Evolutionary conservation across 805 yeast genomes (phyloP), one percentile per base, ranked within the genome.

Genomic region (Saturnispora sekii): DNA sequence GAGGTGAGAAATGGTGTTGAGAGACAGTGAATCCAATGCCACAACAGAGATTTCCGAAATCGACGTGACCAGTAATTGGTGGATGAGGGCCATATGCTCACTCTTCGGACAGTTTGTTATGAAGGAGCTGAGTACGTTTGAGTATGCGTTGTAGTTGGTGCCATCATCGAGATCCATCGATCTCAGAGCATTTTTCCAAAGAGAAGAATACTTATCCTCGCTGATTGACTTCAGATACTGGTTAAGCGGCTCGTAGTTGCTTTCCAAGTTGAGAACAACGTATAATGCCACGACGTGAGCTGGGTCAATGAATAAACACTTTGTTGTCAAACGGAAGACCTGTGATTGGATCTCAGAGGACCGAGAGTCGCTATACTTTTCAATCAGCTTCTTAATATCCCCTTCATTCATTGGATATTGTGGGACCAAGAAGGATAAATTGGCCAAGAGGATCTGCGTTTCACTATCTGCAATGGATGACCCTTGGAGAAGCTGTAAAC

Each of bases 271-370:
- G 14, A 60, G 43, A n/a, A 51, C 51, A 31, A 57, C 18, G 40
- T 52, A 58, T 18, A 57, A 39, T 2, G 62, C 57, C 34, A 58
- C 30, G 10, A 60, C 48, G 40, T 48, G 53, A 8, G 44, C 30
- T 1, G 54, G 44, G 2, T 44, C 37, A 41, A 54, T 58, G 6
- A 51, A 29, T 5, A 41, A 47, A 21, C 56, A 51, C 2, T 53
- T 47, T 11, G 41, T 30, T 3, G 29, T 41, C 15, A 51, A 43
- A 3, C 44, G 39, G 35, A 58, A 59, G 9, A 60, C 41, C 1
- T 40, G 14, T 7, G 33, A 29, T 35, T 50, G 47, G 1, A 56
- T 37, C 3, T 2, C 12, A 1, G 12, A 5, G 30, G 52, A 40
- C 16, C 37, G 38, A 1, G 11, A n/a, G 16, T 12, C 1, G 2